Evolutionary conservation across 2,329 filamentous ascomycete genomes (phyloP), one percentile per base, ranked within the genome.

Genomic region (Zymoseptoria pseudotritici): DNA sequence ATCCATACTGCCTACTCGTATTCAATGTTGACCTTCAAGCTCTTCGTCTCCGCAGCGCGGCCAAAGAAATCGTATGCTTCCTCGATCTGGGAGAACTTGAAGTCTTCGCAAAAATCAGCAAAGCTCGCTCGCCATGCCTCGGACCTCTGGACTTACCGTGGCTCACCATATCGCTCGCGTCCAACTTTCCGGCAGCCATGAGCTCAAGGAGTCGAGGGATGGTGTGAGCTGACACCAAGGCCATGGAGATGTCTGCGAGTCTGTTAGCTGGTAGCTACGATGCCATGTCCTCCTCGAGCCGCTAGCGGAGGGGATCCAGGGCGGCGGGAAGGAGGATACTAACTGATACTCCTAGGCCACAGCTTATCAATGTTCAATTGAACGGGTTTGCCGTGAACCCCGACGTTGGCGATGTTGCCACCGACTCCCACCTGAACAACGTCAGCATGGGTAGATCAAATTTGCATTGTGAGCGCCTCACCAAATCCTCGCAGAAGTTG

Each of bases 341-440:
- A 62, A 80, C 78, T 72, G 53, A 83, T 80, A 63, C 84, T 84
- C 61, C 76, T 76, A 59, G 77, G 73, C 83, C 82, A 85, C 4
- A 85, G 72, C 53, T 74, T 76, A 58, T 85, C 78, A 13, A 85
- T 73, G 49, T 82, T 76, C 50, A 85, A 70, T 58, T 79, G 73
- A 0, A 78, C 82, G 53, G 77, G 78, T n/a, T 72, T 76, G 0
- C 82, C 82, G 65, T 84, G 82, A 6, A 85, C 83, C 8, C 83
- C 83, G 2, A 85, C 76, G 66, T 84, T 85, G 3, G 82, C 82
- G 62, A 85, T 78, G 0, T 75, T 72, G 3, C 81, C 83, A 1
- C 82, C 82, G 0, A 78, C 72, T 0, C 79, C 82, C 9, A 85
- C 76, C 22, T 86, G 66, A 7, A 11, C 29, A 31, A 31, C 2